phyloP scores from a whole-genome alignment of 1,284 basidiomycete genomes.

The Coriolopsis trogii region DNA sequence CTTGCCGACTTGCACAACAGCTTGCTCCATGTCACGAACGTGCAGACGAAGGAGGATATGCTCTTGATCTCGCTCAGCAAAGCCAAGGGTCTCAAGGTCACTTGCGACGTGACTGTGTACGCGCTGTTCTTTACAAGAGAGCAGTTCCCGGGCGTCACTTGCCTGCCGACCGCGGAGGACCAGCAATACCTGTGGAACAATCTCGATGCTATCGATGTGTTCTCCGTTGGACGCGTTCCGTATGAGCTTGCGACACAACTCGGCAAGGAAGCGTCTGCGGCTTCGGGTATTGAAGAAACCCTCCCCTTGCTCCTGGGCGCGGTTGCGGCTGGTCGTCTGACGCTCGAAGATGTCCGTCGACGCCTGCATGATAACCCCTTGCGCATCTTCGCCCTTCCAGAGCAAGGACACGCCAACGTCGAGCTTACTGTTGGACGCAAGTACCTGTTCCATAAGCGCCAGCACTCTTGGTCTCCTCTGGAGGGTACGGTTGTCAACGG shows the following conservation, averaged over 20 bases:
- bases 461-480: conserved; percentile 84
- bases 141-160: conserved; percentile 67
- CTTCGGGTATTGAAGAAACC: conserved; percentile 88
- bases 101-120: conserved; percentile 95
- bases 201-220: conserved; percentile 85
- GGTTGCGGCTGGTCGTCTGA: conserved; percentile 80
- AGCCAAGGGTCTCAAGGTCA: conserved; percentile 91
- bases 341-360: conserved; percentile 80
- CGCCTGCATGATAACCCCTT: conserved; percentile 92
- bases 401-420: conserved; percentile 86
- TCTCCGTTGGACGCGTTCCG: conserved; percentile 88
- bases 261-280: conserved; percentile 66
- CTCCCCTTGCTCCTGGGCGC: conserved; percentile 89
- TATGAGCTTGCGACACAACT: conserved; percentile 77
- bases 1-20: conserved; percentile 92
- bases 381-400: conserved; percentile 89
- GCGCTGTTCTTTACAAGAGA: conserved; percentile 88
- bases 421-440: conserved; percentile 91
- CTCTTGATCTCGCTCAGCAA: conserved; percentile 94
- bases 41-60: conserved; percentile 87
- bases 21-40: conserved; percentile 93
- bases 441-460: conserved; percentile 55
- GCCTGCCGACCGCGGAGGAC: conserved; percentile 79
- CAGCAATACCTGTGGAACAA: conserved; percentile 90
- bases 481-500: conserved; percentile 70